Base-by-base conservation (phyloP, 306 rosid species). In the Cucurbita maxima region DNA sequence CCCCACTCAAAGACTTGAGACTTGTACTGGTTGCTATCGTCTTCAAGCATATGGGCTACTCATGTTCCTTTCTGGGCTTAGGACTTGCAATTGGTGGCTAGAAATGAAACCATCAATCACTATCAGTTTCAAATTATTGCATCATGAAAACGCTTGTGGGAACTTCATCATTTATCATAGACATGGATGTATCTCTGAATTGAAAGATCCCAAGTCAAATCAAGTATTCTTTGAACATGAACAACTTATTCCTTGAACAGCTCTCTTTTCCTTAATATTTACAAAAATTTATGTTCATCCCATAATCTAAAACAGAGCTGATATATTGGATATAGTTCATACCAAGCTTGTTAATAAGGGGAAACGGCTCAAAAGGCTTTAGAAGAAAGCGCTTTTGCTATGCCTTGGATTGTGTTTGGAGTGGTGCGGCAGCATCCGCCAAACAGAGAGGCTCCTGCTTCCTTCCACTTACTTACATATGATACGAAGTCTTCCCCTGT, bases 351-450 rank as follows among this genome's bases (percentile, higher is more conserved):
- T 69, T 50, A 51, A 70, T 51, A 4, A 70, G 59, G 59, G 59
- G 59, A 70, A 70, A 55, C 20, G 6, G 30, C 64, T 72, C 53
- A 72, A 48, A 50, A 5, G 2, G 22, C 14, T 34, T 70, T 50
- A 51, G 15, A 5, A 22, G 61, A 73, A 56, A 90, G 81, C 40
- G 86, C 90, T 58, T 64, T 82, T 8, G 84, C 45, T 64, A 88
- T 87, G 87, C 89, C 98, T 75, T 80, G 76, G 71, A 94, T 84
- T 15, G 97, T 90, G 4, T 85, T 80, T 22, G 97, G 98, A 69
- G 92, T 88, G 43, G 98, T 94, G 78, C 94, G 87, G 82, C 98
- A 90, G 72, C 98, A 94, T 16, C 98, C 98, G 54, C 98, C 98
- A 56, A 94, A 87, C 7, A 94, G 69, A 36, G 92, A 80, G 73